Conservation (phyloP, 441 rosid species). For the Hypseocharis bilobata region DNA sequence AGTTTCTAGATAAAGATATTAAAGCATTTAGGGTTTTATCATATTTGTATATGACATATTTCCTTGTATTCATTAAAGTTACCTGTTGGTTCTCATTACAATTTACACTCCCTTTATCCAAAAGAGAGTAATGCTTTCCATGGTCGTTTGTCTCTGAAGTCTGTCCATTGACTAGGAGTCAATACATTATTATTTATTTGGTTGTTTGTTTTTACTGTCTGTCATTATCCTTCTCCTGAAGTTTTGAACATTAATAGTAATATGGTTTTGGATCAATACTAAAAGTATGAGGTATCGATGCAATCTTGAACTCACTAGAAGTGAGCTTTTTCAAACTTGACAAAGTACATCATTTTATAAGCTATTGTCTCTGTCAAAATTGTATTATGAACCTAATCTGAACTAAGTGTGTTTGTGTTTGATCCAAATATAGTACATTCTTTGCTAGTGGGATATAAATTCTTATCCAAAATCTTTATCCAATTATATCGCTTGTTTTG, state of each 20-base stretch:
- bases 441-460: neutral
- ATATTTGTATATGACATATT: neutral
- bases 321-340: neutral
- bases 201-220: neutral
- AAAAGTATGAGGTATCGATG: neutral
- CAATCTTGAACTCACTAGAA: neutral
- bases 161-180: neutral
- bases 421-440: neutral
- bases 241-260: too few relatives aligned
- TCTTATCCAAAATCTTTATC: neutral
- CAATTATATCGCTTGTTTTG: neutral
- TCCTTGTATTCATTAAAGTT: neutral
- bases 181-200: too few relatives aligned
- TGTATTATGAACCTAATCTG: neutral
- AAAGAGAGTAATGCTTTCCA: too few relatives aligned
- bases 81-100: neutral
- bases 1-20: neutral
- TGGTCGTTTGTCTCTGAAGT: neutral
- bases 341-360: neutral
- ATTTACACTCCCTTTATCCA: neutral
- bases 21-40: neutral
- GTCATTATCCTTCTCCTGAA: neutral
- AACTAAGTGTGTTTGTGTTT: neutral
- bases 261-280: too few relatives aligned
- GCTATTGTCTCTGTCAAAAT: neutral